Evolutionary conservation across 139 green algal species (phyloP).

Genomic region (Chlamydomonas sp.): DNA sequence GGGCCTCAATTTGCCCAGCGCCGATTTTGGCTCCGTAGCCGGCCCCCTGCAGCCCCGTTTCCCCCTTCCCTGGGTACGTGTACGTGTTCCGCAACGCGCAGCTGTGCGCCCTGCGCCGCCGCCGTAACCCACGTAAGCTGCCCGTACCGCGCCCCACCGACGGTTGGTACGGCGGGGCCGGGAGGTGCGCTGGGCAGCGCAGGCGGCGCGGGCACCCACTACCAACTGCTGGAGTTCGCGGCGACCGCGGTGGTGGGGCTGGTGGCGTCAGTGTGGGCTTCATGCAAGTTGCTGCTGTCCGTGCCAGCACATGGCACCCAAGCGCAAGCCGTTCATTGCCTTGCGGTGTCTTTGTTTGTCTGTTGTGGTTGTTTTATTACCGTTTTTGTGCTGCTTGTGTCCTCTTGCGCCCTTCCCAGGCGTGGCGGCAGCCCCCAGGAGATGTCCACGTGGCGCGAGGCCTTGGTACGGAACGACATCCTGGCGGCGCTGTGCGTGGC

Average conservation of each 20-base stretch:
- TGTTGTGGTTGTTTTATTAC: too few relatives aligned
- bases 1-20: too few relatives aligned
- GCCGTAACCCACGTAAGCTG: neutral
- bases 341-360: too few relatives aligned
- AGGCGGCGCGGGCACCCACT: neutral
- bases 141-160: neutral
- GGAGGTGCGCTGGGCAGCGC: neutral
- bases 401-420: neutral
- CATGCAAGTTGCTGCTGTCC: neutral
- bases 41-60: too few relatives aligned
- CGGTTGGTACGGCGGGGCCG: neutral
- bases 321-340: neutral
- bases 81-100: neutral
- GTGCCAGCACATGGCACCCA: neutral
- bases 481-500: neutral
- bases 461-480: neutral
- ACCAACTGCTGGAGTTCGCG: slow-evolving; percentile 5
- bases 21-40: too few relatives aligned
- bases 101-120: neutral
- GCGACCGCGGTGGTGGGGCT: neutral
- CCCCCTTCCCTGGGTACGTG: too few relatives aligned
- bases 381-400: neutral
- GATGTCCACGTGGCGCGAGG: neutral
- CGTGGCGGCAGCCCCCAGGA: neutral
- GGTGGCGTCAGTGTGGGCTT: slow-evolving; percentile 3